phyloP scores from a whole-genome alignment of 192 early-diverging fungal genomes.

The Dissophora globulifera region DNA sequence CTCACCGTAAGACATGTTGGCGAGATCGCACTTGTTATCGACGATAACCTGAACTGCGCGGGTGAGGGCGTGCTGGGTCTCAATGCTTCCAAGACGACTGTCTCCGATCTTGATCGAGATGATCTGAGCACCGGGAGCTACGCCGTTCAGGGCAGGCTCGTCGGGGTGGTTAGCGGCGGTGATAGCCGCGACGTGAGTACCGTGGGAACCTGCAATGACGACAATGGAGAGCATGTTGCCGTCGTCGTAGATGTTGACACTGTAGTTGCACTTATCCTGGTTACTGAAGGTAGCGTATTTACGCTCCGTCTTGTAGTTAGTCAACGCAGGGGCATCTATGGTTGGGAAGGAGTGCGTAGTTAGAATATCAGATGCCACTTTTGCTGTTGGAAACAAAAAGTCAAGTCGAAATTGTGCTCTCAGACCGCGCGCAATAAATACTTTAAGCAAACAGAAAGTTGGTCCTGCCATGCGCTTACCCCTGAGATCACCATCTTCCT shows the following conservation, averaged over 20 bases:
- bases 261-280: constrained; percentile 85
- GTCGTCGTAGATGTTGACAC: constrained; percentile 93
- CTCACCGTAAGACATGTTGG: constrained; percentile 94
- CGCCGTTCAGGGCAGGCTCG: constrained; percentile 84
- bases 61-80: constrained; percentile 85
- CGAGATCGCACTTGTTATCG: constrained; percentile 73
- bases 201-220: constrained; percentile 83
- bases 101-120: constrained; percentile 96
- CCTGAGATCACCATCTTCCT: constrained; percentile 80
- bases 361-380: not conserved
- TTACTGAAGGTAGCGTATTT: constrained; percentile 81
- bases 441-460: not conserved
- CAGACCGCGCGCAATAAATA: too few relatives aligned
- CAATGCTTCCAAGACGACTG: constrained; percentile 75
- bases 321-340: constrained; percentile 65
- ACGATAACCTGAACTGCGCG: constrained; percentile 83
- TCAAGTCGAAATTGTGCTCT: not conserved
- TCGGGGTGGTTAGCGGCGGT: constrained; percentile 90
- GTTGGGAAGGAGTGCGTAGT: not conserved
- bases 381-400: too few relatives aligned
- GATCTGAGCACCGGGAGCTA: constrained; percentile 96
- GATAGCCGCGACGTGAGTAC: constrained; percentile 96
- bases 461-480: constrained; percentile 46
- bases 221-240: constrained; percentile 84
- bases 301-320: constrained; percentile 77